Conservation (phyloP, 2,329 filamentous ascomycete genomes). For the Aspergillus pseudotamarii region DNA sequence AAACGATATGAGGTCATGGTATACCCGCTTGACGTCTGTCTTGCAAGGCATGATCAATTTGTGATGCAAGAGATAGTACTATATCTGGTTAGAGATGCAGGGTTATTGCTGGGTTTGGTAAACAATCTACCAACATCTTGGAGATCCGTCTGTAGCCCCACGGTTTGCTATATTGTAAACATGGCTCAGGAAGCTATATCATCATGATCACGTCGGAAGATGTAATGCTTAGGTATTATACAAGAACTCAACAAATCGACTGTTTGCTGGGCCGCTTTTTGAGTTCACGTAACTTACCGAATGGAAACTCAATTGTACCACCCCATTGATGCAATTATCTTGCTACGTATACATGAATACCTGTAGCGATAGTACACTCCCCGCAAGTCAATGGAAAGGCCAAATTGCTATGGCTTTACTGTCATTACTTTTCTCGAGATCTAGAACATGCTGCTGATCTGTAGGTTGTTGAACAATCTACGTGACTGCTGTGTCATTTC, state of each 20-base stretch:
- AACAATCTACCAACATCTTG: not conserved
- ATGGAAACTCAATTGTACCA: not conserved
- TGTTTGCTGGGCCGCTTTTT: not conserved
- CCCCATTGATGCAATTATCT: not conserved
- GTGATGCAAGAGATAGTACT: not conserved
- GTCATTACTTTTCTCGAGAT: not conserved
- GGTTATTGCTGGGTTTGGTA: not conserved
- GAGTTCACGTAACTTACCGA: not conserved
- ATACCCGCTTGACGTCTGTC: constrained; percentile 7
- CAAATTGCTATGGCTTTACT: no score
- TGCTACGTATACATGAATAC: not conserved
- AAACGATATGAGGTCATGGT: constrained; percentile 14
- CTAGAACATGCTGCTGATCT: not conserved
- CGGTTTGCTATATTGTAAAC: not conserved
- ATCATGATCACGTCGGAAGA: not conserved
- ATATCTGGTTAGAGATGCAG: not conserved
- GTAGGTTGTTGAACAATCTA: not conserved
- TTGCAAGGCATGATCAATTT: not conserved
- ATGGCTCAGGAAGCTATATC: not conserved
- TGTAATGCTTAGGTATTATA: not conserved
- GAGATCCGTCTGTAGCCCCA: not conserved
- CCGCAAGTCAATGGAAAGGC: not conserved
- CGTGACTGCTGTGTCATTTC: not conserved
- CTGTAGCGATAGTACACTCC: not conserved
- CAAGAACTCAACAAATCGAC: no score